phyloP scores from a whole-genome alignment of 1,284 basidiomycete species.

The Ceratobasidium sp. region DNA sequence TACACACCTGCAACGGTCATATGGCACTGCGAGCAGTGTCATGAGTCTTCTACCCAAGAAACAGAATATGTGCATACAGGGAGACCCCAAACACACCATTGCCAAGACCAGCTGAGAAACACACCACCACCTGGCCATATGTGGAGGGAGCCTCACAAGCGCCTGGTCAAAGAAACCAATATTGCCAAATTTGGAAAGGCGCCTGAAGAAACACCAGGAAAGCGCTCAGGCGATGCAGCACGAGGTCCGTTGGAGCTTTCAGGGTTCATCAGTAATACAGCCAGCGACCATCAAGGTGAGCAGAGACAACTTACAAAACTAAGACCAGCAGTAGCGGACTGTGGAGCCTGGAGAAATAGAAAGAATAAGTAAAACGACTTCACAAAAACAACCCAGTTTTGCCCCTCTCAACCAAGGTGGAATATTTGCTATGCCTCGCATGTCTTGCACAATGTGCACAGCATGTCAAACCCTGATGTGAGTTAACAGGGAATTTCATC shows the following conservation, averaged over 20 bases:
- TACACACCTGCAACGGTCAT: neutral
- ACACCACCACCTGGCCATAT: neutral
- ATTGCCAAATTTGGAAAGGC: neutral
- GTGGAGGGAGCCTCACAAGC: too few species aligned
- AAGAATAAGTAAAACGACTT: neutral
- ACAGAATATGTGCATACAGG: neutral
- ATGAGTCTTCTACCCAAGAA: neutral
- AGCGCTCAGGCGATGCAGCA: neutral
- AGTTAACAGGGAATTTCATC: neutral
- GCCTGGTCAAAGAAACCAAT: too few species aligned
- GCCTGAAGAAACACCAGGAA: neutral
- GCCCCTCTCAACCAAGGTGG: too few species aligned
- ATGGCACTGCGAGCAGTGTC: too few species aligned
- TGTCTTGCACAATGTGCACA: neutral
- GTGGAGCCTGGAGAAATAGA: neutral
- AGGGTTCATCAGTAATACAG: neutral
- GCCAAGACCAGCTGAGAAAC: neutral
- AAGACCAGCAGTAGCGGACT: neutral
- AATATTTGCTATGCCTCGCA: neutral
- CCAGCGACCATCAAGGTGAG: neutral
- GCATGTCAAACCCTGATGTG: neutral
- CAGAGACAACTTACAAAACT: too few species aligned
- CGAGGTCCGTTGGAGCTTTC: neutral
- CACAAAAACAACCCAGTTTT: neutral
- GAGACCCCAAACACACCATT: slow-evolving; percentile 2